phyloP scores from a whole-genome alignment of 164 flowering plant genomes.

The Tetracentron sinense region DNA sequence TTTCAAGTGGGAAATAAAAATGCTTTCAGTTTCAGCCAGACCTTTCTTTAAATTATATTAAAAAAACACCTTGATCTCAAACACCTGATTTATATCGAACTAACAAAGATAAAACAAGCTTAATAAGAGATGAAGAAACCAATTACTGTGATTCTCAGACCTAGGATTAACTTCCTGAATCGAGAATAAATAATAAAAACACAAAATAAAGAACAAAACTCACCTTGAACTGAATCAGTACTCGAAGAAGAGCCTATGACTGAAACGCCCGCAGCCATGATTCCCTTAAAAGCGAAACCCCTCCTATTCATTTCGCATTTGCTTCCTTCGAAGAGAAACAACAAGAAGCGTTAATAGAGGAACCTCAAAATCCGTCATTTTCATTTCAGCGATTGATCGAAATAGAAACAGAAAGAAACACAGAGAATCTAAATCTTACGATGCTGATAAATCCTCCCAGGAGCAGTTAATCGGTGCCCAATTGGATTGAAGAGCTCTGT shows the following conservation, averaged over 20 bases:
- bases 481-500: conserved; percentile 28
- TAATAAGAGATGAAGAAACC: too few relatives aligned
- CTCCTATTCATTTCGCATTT: conserved; percentile 63
- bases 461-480: conserved; percentile 18
- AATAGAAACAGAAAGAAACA: neutral
- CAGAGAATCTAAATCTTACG: conserved; percentile 7
- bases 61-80: too few relatives aligned
- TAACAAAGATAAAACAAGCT: too few relatives aligned
- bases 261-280: conserved; percentile 62
- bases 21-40: too few relatives aligned
- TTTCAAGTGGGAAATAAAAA: too few relatives aligned
- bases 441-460: conserved; percentile 14
- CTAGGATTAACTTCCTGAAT: too few relatives aligned
- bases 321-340: conserved; percentile 35
- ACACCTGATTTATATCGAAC: too few relatives aligned
- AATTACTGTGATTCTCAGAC: too few relatives aligned
- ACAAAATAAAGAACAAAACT: neutral
- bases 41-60: too few relatives aligned
- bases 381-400: neutral
- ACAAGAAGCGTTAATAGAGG: too few relatives aligned
- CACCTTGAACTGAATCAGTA: conserved; percentile 53
- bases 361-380: neutral
- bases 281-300: conserved; percentile 54
- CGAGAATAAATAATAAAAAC: too few relatives aligned
- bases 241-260: conserved; percentile 41